phyloP scores from a whole-genome alignment of 306 rosid genomes.

The Malus domestica region DNA sequence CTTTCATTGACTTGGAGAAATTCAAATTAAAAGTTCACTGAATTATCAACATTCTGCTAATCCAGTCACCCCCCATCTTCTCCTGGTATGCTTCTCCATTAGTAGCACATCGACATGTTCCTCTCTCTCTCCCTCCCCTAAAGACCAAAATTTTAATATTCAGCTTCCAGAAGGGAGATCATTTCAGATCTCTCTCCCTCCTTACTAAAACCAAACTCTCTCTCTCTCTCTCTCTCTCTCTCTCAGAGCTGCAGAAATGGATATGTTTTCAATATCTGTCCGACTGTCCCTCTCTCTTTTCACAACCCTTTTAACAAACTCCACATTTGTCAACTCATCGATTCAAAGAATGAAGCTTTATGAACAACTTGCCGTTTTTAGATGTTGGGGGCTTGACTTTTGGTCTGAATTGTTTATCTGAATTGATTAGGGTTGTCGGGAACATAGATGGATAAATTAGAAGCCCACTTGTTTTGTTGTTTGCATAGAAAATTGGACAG shows the following conservation, averaged over 20 bases:
- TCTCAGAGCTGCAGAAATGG: not conserved
- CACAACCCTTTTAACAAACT: not conserved
- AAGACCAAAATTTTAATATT: not conserved
- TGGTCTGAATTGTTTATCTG: not conserved
- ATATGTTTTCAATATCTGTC: not conserved
- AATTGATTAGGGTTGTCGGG: constrained; percentile 23
- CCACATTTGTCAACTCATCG: constrained; percentile 4
- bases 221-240: constrained; percentile 10
- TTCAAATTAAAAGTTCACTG: not conserved
- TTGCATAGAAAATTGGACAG: not conserved
- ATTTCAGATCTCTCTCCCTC: constrained; percentile 19
- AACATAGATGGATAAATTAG: not conserved
- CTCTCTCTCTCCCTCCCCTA: not conserved
- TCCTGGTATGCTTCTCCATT: not conserved
- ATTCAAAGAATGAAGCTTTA: not conserved
- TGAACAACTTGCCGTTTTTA: constrained; percentile 10
- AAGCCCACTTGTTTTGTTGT: constrained; percentile 4
- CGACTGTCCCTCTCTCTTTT: not conserved
- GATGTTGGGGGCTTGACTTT: constrained; percentile 24
- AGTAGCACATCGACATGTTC: constrained; percentile 10
- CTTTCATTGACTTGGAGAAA: constrained; percentile 10
- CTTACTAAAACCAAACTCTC: constrained; percentile 8
- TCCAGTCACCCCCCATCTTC: constrained; percentile 9
- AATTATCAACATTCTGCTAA: constrained; percentile 13
- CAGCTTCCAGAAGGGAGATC: constrained; percentile 19